phyloP scores from a whole-genome alignment of 73 alveolate genomes.

The Vitrella brassicaformis region DNA sequence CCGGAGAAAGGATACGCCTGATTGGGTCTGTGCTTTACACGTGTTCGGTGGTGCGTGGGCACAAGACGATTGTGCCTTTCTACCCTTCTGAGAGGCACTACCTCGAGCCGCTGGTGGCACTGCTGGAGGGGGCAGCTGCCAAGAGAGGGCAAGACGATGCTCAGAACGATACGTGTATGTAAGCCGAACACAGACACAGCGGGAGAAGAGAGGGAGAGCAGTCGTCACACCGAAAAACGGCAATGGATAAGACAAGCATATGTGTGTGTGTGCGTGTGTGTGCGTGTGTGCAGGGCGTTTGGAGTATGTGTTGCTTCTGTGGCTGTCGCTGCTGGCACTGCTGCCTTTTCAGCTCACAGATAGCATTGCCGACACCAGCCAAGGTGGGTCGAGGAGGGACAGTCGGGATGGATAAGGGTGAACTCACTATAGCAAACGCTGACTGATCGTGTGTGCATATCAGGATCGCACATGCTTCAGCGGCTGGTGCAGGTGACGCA shows the following conservation, averaged over 20 bases:
- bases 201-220: conserved; percentile 36
- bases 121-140: conserved; percentile 31
- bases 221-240: no score
- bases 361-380: no score
- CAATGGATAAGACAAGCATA: no score
- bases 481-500: no score
- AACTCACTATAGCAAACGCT: no score
- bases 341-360: conserved; percentile 97
- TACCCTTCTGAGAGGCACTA: conserved; percentile 85
- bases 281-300: no score
- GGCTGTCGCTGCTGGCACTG: conserved; percentile 84
- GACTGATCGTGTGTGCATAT: no score
- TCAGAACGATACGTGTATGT: no score
- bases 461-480: no score
- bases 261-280: no score
- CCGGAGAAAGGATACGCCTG: conserved; percentile 14
- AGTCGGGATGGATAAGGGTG: no score
- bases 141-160: conserved; percentile 13
- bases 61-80: conserved; percentile 67
- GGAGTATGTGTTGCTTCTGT: conserved; percentile 68
- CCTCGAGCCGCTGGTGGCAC: conserved; percentile 79
- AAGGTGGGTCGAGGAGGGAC: no score
- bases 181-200: background rate
- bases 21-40: conserved; percentile 58
- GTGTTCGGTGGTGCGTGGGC: conserved; percentile 79